Evolutionary conservation across 257 asterid genomes (phyloP), one percentile per base, ranked within the genome.

Genomic region (Lavandula angustifolia): DNA sequence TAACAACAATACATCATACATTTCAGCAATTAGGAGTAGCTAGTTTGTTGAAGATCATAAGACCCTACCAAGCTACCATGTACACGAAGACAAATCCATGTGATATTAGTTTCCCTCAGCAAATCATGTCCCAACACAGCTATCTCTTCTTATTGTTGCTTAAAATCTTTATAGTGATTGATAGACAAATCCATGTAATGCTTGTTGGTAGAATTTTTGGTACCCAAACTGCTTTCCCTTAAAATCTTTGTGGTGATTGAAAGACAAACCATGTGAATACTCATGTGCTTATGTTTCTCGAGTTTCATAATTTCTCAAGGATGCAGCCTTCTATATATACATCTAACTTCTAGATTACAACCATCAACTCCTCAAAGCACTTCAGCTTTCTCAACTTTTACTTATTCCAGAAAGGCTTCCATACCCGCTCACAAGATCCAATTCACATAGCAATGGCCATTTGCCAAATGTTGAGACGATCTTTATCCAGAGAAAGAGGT

Each of bases 251-350:
- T 27, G 34, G 22, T 34, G 44, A 51, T 62, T 51, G 40, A 54
- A 54, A 57, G 62, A 62, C 77, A 62, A 52, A 37, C 71, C n/a
- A n/a, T n/a, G n/a, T n/a, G n/a, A n/a, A n/a, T n/a, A n/a, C n/a
- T n/a, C 76, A 69, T 73, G 79, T 73, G 75, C 40, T 49, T 56
- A 14, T 61, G 66, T 58, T 57, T 51, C 48, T 18, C 60, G 43
- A 43, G 16, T 44, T 37, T 48, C 55, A 6, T 52, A 46, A 8
- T 3, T 12, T 37, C 42, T 37, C 5, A 37, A 37, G 5, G 42
- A 37, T 37, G 42, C 42, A 37, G 42, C 11, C 33, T 18, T 40
- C 57, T 68, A 47, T 74, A 62, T 68, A 74, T 71, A 75, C 52
- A 57, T 3, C 66, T 35, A 32, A 52, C 1, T 16, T 41, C 9